Base-by-base conservation (phyloP, 2,329 filamentous ascomycete species). In the Penicillium sp. region DNA sequence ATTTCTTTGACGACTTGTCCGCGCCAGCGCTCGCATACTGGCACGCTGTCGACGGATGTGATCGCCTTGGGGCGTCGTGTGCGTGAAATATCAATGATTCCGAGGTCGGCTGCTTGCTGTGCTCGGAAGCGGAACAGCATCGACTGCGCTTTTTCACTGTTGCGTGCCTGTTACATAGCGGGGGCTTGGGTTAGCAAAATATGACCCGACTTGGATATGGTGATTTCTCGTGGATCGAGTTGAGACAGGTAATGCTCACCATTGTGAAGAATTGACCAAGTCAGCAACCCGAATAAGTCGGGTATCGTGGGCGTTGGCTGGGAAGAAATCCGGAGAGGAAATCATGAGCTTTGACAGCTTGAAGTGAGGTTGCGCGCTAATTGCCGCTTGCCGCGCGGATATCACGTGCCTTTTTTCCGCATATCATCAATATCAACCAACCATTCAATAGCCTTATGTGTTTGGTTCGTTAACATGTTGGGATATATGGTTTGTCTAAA, bases 71-170 rank as follows among this genome's bases (percentile, higher is more conserved):
- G 94, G 2, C 94, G 91, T 11, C 92, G 90, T 9, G 91, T 89
- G 60, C 92, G 90, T 57, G 91, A 89, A 29, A 89, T 89, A 80
- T 97, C 93, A 77, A 99, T 90, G 75, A 97, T 97, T 71, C 93
- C 93, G 46, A 97, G 84, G 78, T 97, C 92, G 62, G 92, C 91
- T 64, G 93, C 93, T 84, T 97, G 94, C 68, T 93, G 90, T 71
- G 96, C 94, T 75, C 94, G 91, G 82, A 99, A 99, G 82, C 94
- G 93, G 81, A 97, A 99, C 76, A 99, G 93, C 93, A 99, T 99
- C 46, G 92, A 97, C 81, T 99, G 94, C 70, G 94, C 93, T 77
- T 97, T 99, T 83, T 97, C 93, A 44, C 90, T 93, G 77, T 97
- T 97, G 72, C 93, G 93, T 71, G 93, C 92, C 93, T 92, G 66